Conservation (phyloP, 2,329 filamentous ascomycete genomes). For the Tolypocladium endophyticum region DNA sequence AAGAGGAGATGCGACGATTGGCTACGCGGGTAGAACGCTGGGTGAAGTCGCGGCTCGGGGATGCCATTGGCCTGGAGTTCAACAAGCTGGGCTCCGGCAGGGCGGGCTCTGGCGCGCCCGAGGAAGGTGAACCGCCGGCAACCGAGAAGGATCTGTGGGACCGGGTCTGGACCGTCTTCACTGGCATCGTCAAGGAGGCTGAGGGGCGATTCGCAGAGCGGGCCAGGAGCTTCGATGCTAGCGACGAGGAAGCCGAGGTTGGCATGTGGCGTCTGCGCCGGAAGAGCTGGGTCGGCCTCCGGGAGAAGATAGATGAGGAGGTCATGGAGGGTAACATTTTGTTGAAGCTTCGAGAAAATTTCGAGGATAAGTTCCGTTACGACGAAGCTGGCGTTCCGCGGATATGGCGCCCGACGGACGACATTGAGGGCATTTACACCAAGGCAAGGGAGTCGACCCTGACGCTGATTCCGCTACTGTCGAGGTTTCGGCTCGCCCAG, state of each 20-base stretch:
- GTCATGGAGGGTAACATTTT: constrained; percentile 96
- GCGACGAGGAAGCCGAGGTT: constrained; percentile 79
- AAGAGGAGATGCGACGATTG: constrained; percentile 91
- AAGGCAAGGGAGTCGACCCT: constrained; percentile 86
- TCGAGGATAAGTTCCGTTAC: constrained; percentile 98
- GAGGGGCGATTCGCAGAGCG: constrained; percentile 78
- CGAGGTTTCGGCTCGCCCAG: constrained; percentile 67
- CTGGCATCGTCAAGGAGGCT: constrained; percentile 71
- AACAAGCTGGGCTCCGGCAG: constrained; percentile 88
- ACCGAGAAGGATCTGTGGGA: constrained; percentile 90
- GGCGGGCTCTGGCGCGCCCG: constrained; percentile 70
- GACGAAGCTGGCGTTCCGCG: constrained; percentile 89
- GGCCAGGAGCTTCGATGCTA: constrained; percentile 89
- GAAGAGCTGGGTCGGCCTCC: constrained; percentile 88
- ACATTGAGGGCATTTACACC: constrained; percentile 94
- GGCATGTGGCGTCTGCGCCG: constrained; percentile 86
- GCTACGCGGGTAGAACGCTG: constrained; percentile 87
- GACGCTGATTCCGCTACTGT: constrained; percentile 78
- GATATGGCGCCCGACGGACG: constrained; percentile 93
- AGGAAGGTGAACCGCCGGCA: constrained; percentile 60
- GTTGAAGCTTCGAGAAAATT: constrained; percentile 92
- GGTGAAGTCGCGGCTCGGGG: constrained; percentile 78
- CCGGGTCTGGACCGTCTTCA: constrained; percentile 82
- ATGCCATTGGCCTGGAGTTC: constrained; percentile 87
- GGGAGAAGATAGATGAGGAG: constrained; percentile 89